Evolutionary conservation across 495 filamentous ascomycete species (phyloP).

Genomic region (Penicillium macrosclerotiorum): DNA sequence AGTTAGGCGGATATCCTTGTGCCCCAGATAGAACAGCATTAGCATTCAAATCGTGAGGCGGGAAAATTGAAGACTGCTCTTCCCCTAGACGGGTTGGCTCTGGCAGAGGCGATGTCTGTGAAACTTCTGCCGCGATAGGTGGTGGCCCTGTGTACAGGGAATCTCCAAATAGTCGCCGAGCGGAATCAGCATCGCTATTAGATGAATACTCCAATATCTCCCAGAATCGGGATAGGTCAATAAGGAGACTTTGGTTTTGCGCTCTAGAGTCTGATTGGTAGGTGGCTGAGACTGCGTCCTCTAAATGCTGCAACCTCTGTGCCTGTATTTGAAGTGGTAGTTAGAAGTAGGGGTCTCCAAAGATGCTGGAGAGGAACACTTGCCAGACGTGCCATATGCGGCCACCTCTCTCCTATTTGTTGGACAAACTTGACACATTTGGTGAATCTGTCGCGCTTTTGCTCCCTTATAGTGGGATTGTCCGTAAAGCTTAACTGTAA

Average conservation of each 20-base stretch:
- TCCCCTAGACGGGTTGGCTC: conserved; percentile 39
- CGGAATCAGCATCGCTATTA: conserved; percentile 40
- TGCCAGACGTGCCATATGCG: conserved; percentile 48
- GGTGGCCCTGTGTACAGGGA: conserved; percentile 31
- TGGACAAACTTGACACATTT: conserved; percentile 48
- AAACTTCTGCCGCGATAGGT: conserved; percentile 34
- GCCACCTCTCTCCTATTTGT: conserved; percentile 40
- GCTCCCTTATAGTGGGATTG: conserved; percentile 30
- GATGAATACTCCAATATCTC: conserved; percentile 51
- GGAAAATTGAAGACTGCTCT: conserved; percentile 16
- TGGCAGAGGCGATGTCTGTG: conserved; percentile 45
- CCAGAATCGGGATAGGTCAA: conserved; percentile 50
- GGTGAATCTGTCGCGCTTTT: conserved; percentile 44
- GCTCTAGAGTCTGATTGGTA: conserved; percentile 38
- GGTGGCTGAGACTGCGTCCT: conserved; percentile 45
- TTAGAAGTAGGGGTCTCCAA: neutral
- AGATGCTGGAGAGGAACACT: conserved; percentile 5
- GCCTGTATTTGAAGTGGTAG: conserved; percentile 24
- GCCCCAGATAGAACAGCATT: conserved; percentile 13
- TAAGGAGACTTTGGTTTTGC: conserved; percentile 45
- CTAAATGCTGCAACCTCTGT: conserved; percentile 39
- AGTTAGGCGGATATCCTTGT: conserved; percentile 20
- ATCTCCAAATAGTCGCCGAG: conserved; percentile 40
- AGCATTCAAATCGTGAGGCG: conserved; percentile 10
- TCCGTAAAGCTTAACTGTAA: conserved; percentile 48